Evolutionary conservation across 2,329 filamentous ascomycete species (phyloP), one percentile per base, ranked within the genome.

Genomic region (Exophiala dermatitidis): DNA sequence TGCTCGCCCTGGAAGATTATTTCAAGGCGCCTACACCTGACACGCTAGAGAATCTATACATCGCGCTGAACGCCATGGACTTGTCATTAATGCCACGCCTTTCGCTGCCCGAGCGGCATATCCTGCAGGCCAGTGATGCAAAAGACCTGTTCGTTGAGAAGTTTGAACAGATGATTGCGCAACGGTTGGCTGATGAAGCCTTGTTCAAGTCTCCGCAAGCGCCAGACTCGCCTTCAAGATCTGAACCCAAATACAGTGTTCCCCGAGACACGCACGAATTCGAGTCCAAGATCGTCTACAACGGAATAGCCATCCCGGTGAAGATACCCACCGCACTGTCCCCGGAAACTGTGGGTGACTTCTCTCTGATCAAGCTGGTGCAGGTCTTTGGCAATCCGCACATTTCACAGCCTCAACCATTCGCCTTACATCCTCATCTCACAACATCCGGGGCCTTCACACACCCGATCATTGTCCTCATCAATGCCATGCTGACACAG

Each of bases 91-190:
- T 98, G 82, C 93, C 93, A 0, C 85, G 79, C 60, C 75, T 98
- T 48, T 94, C 86, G 56, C 74, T 85, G 34, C 79, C 96, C 5
- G 93, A 98, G 71, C 81, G 86, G 47, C 84, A 89, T 62, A 84
- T 98, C 50, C 71, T 98, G 29, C 89, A 95, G 67, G 84, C 88
- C 5, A 95, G 86, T 67, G 90, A 96, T 63, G 90, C 90, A 63
- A 95, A 94, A 67, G 93, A 98, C 67, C 82, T 98, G 63, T 98
- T 98, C 66, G 81, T 96, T 32, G 93, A 98, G 67, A 98, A 97
- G 67, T 98, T 98, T 64, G 90, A 96, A 69, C 83, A 86, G 59
- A 95, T 97, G 84, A 86, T 95, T 52, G 82, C 90, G 61, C 87
- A 88, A 71, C 83, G 88, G 40, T 83, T 89, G 69, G 79, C 78